Conservation (phyloP, 2,329 filamentous ascomycete genomes). For the Fusarium hainanense region DNA sequence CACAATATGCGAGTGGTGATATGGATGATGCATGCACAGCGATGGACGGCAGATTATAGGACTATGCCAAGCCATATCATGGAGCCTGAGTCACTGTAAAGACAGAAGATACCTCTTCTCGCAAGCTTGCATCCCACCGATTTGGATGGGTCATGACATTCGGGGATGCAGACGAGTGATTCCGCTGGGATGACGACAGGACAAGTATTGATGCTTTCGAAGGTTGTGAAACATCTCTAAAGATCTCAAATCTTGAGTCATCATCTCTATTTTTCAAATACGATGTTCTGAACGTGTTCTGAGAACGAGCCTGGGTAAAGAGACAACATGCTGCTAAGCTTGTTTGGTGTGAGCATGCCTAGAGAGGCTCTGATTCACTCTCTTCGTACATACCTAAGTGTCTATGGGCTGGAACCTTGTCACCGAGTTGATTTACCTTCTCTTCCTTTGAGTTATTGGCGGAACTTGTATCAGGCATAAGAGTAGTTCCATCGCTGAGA, state of each 20-base stretch:
- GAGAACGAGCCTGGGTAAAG: neutral
- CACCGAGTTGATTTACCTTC: neutral
- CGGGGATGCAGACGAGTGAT: constrained; percentile 6
- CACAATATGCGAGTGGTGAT: constrained; percentile 25
- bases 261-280: neutral
- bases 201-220: neutral
- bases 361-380: neutral
- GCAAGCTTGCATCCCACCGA: constrained; percentile 7
- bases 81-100: neutral
- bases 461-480: too few relatives aligned
- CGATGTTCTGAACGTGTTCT: neutral
- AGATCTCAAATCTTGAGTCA: neutral
- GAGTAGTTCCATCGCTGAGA: neutral
- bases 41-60: constrained; percentile 3
- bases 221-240: neutral
- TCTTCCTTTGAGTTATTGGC: rapidly evolving
- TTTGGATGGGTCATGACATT: constrained; percentile 16
- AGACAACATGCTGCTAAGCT: neutral
- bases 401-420: neutral
- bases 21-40: constrained; percentile 10
- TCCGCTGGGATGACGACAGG: constrained; percentile 2
- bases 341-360: neutral
- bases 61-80: neutral
- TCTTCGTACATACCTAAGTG: neutral
- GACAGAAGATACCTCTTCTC: neutral